Evolutionary conservation across 371 early-diverging fungal species (phyloP), one percentile per base, ranked within the genome.

Genomic region (Amoeboaphelidium protococcarum): DNA sequence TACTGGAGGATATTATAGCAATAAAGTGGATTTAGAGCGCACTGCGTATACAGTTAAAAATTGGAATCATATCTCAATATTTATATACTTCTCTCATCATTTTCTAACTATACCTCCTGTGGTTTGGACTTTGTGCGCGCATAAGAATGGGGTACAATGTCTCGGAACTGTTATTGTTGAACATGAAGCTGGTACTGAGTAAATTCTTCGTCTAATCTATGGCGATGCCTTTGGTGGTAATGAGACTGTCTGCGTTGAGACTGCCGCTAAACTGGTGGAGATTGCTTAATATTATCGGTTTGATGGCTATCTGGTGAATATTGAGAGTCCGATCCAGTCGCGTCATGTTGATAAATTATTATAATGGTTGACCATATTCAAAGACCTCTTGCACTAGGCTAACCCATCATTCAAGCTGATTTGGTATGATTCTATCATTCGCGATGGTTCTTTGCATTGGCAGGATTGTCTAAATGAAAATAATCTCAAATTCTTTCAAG

Each of bases 251-350:
- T n/a, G n/a, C n/a, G n/a, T n/a, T n/a, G n/a, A n/a, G n/a, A n/a
- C n/a, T n/a, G n/a, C n/a, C n/a, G n/a, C 10, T 12, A 49, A 13
- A n/a, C 23, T 47, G 65, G 74, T 76, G 2, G 65, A 61, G 2
- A 44, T 76, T 40, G 73, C 76, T 0, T 55, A 61, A 19, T 63
- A 68, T 49, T 76, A 70, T 52, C 56, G 59, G 20, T 76, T 76
- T 59, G 75, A 73, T 50, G 74, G 77, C 3, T 76, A 72, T 70
- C 60, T 76, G 44, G 57, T 76, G 40, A 73, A 74, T 44, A 67
- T 76, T 42, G 77, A 74, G 58, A 55, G 60, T 19, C 58, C 56
- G 13, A 60, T 76, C 22, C 55, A 57, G 1, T 42, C 26, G 3
- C 1, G 42, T 26, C 62, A n/a, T n/a, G n/a, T n/a, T n/a, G n/a